phyloP scores from a whole-genome alignment of 179 eudicot genomes.

The Dionaea muscipula region DNA sequence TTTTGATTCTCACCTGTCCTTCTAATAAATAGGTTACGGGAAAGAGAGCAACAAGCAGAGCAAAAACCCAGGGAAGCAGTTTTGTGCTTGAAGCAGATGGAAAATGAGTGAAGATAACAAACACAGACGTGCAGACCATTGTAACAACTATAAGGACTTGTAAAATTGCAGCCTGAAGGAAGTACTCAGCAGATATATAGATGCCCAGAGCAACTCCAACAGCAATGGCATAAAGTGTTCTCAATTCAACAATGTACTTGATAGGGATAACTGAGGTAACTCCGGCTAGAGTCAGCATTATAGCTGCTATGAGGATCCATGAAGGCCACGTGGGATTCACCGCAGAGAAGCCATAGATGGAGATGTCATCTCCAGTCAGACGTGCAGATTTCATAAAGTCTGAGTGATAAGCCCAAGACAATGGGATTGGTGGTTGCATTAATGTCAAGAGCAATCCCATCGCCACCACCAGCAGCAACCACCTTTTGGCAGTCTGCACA shows the following conservation, averaged over 20 bases:
- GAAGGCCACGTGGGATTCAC: constrained; percentile 95
- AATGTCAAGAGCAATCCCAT: constrained; percentile 65
- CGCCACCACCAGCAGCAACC: constrained; percentile 68
- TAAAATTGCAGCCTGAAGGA: constrained; percentile 70
- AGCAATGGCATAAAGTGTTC: constrained; percentile 59
- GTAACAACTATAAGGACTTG: constrained; percentile 73
- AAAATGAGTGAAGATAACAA: constrained; percentile 80
- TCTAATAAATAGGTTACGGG: constrained; percentile 87
- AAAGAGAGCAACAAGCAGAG: constrained; percentile 89
- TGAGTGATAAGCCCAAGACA: constrained; percentile 74
- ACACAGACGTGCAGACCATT: constrained; percentile 74
- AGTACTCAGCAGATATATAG: constrained; percentile 80
- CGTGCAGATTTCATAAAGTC: constrained; percentile 79
- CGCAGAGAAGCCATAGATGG: constrained; percentile 80
- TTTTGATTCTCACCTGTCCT: constrained; percentile 78
- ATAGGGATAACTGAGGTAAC: constrained; percentile 79
- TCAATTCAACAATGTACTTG: constrained; percentile 74
- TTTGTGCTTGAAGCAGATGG: constrained; percentile 95
- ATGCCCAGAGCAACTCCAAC: constrained; percentile 80
- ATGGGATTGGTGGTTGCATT: constrained; percentile 85
- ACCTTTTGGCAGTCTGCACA: constrained; percentile 86
- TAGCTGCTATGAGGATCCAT: constrained; percentile 74
- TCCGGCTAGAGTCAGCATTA: constrained; percentile 80
- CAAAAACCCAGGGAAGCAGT: constrained; percentile 88
- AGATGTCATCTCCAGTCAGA: constrained; percentile 79